phyloP scores from a whole-genome alignment of 2,329 filamentous ascomycete species.

The Lecanicillium sp. region DNA sequence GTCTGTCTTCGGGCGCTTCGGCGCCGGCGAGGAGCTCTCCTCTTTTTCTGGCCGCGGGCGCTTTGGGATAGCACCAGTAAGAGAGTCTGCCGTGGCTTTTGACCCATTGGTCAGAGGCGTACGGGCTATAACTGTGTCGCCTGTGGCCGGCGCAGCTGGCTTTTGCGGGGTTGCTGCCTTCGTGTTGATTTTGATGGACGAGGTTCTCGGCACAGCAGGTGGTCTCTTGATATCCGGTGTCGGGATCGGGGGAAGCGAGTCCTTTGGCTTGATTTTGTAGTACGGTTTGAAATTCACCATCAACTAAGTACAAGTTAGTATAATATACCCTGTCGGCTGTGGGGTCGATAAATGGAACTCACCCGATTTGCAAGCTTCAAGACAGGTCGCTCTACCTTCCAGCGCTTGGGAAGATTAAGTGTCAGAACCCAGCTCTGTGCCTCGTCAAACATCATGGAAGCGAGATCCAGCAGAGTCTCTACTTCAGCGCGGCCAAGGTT shows the following conservation, averaged over 20 bases:
- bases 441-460: conserved; percentile 39
- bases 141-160: conserved; percentile 9
- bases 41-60: conserved; percentile 30
- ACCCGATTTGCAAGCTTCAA: conserved; percentile 26
- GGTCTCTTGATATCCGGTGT: conserved; percentile 26
- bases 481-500: conserved; percentile 32
- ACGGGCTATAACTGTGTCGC: conserved; percentile 21
- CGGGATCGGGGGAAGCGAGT: conserved; percentile 28
- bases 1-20: conserved; percentile 32
- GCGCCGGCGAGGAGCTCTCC: conserved; percentile 23
- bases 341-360: no score
- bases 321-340: conserved; percentile 13
- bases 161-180: conserved; percentile 19
- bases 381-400: conserved; percentile 28
- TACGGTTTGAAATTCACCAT: conserved; percentile 24
- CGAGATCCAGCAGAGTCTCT: conserved; percentile 34
- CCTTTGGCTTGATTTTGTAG: conserved; percentile 7
- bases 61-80: conserved; percentile 16
- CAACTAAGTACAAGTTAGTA: no score
- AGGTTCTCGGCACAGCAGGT: conserved; percentile 19
- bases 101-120: conserved; percentile 15
- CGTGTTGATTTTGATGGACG: conserved; percentile 32
- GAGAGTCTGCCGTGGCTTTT: conserved; percentile 15
- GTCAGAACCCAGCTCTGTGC: conserved; percentile 33
- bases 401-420: conserved; percentile 31